Conservation (phyloP, 306 rosid genomes). For the Spatholobus suberectus region DNA sequence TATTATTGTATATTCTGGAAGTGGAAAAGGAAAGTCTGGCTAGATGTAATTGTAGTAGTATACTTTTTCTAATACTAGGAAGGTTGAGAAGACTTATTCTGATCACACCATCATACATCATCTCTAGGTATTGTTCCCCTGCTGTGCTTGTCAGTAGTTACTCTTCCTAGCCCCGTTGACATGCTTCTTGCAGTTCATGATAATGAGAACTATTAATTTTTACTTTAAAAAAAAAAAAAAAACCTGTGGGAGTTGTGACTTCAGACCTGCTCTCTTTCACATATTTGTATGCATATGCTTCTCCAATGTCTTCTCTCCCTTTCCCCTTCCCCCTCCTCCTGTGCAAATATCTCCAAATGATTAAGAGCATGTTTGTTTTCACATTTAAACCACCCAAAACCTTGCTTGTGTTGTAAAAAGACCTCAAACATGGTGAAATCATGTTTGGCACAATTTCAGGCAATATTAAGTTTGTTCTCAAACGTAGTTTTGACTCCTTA, state of each 20-base stretch:
- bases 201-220: slow-evolving; percentile 11
- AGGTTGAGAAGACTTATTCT: slow-evolving; percentile 10
- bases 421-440: background rate
- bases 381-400: background rate
- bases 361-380: background rate
- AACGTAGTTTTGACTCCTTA: background rate
- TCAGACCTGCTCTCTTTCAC: slow-evolving; percentile 8
- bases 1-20: slow-evolving; percentile 17
- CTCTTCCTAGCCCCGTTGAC: background rate
- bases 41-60: background rate
- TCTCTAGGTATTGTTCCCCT: slow-evolving; percentile 3
- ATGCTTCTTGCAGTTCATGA: slow-evolving; percentile 13
- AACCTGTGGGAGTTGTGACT: slow-evolving; percentile 36
- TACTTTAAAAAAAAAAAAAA: background rate
- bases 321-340: background rate
- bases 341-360: slow-evolving; percentile 5
- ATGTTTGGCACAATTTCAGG: background rate
- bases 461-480: background rate
- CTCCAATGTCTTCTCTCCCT: slow-evolving; percentile 6
- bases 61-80: slow-evolving; percentile 16
- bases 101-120: background rate
- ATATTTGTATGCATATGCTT: background rate
- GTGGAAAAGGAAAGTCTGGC: slow-evolving; percentile 21
- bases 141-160: slow-evolving; percentile 26
- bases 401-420: background rate